phyloP scores from a whole-genome alignment of 140 eudicot genomes.

The Senecio squalidus region DNA sequence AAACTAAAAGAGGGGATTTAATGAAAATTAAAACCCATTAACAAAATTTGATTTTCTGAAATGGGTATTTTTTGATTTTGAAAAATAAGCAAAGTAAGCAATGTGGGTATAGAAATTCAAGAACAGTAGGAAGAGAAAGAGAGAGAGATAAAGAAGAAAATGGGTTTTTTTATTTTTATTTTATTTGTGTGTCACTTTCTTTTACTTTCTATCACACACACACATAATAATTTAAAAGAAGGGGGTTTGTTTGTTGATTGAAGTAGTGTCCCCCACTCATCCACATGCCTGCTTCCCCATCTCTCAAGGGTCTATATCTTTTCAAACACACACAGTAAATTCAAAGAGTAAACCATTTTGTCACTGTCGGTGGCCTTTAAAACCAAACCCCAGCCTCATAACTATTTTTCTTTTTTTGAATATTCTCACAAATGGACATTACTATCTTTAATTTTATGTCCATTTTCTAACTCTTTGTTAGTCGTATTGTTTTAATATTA shows the following conservation, averaged over 20 bases:
- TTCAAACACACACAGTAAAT: conserved; percentile 7
- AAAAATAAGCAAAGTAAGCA: conserved; percentile 26
- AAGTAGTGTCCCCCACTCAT: conserved; percentile 52
- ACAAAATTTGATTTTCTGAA: not conserved
- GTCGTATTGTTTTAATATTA: no score
- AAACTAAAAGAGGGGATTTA: not conserved
- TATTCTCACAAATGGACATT: conserved; percentile 1
- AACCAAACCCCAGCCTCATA: conserved; percentile 35
- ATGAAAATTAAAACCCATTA: conserved; percentile 1
- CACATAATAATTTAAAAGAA: conserved; percentile 26
- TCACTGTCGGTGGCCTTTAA: conserved; percentile 27
- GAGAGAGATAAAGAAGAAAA: conserved; percentile 12
- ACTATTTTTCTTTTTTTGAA: not conserved
- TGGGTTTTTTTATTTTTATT: not conserved
- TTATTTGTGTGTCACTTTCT: conserved; percentile 16
- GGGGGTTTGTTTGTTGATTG: conserved; percentile 4
- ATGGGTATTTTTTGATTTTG: conserved; percentile 17
- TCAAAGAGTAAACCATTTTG: not conserved
- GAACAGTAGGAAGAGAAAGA: conserved; percentile 16
- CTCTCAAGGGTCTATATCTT: conserved; percentile 32
- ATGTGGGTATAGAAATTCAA: conserved; percentile 26
- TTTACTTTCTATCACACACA: conserved; percentile 22
- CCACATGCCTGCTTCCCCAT: conserved; percentile 72
- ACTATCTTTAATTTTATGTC: not conserved
- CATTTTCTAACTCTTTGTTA: not conserved